Conservation (phyloP, 2,329 filamentous ascomycete genomes). For the Achaetomium macrosporum region DNA sequence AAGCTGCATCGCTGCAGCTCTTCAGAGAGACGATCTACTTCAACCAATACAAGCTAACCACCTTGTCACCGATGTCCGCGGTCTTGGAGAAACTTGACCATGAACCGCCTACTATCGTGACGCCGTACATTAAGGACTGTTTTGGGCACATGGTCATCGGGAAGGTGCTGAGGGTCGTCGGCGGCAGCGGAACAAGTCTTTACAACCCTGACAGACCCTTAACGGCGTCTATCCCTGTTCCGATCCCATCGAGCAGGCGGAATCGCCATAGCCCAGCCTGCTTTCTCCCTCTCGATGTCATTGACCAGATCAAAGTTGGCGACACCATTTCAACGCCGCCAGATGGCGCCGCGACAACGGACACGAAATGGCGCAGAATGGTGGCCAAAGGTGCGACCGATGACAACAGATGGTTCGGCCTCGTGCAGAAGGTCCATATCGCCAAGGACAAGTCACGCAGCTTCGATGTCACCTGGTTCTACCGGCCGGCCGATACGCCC, state of each 20-base stretch:
- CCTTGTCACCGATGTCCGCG: neutral
- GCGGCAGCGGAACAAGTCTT: neutral
- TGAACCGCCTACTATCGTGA: slow-evolving; percentile 55
- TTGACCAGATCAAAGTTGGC: slow-evolving; percentile 36
- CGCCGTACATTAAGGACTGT: slow-evolving; percentile 58
- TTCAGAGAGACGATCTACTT: slow-evolving; percentile 48
- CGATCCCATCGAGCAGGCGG: neutral
- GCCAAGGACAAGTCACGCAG: slow-evolving; percentile 32
- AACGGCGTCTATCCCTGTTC: neutral
- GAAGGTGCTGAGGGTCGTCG: slow-evolving; percentile 36
- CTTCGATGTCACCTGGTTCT: slow-evolving; percentile 69
- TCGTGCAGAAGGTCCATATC: slow-evolving; percentile 54
- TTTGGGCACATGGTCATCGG: slow-evolving; percentile 61
- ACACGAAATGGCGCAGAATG: slow-evolving; percentile 52
- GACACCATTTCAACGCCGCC: slow-evolving; percentile 45
- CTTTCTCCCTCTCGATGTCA: slow-evolving; percentile 20
- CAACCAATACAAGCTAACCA: slow-evolving; percentile 27
- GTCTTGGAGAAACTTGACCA: slow-evolving; percentile 5
- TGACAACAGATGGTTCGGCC: slow-evolving; percentile 61
- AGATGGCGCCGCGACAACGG: slow-evolving; percentile 38
- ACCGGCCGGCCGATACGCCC: slow-evolving; percentile 63
- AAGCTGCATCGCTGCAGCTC: slow-evolving; percentile 29
- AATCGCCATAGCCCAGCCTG: slow-evolving; percentile 23
- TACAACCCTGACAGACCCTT: neutral
- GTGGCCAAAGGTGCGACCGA: slow-evolving; percentile 37